phyloP scores from a whole-genome alignment of 129 eudicot species.

The Helianthus tuberosus region DNA sequence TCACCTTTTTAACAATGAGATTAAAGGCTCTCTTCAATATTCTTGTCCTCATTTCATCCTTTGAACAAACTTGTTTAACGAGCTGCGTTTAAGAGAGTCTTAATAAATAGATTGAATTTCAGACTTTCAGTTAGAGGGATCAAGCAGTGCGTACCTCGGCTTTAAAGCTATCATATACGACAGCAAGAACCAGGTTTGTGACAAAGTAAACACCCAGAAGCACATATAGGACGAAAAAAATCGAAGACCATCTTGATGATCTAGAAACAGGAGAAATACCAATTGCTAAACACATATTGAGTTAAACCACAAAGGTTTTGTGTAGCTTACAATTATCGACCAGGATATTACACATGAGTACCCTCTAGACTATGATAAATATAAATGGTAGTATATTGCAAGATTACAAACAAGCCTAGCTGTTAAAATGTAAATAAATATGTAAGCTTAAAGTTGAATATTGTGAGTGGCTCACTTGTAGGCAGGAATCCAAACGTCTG shows the following conservation, averaged over 20 bases:
- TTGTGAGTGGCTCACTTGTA: constrained; percentile 66
- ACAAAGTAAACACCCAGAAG: constrained; percentile 96
- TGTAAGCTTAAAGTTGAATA: not conserved
- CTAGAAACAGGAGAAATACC: constrained; percentile 36
- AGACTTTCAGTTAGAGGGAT: not conserved
- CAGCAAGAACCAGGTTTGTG: constrained; percentile 97
- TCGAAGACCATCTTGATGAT: constrained; percentile 80
- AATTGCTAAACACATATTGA: not conserved
- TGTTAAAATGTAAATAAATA: not conserved
- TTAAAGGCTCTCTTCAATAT: constrained; percentile 78
- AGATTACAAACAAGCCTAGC: not conserved
- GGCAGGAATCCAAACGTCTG: constrained; percentile 99
- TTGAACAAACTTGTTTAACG: constrained; percentile 70
- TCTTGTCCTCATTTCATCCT: constrained; percentile 70
- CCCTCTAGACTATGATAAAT: constrained; percentile 1
- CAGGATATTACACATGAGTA: not conserved
- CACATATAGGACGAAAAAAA: constrained; percentile 82
- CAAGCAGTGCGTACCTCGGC: constrained; percentile 50
- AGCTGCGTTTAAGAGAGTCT: constrained; percentile 50
- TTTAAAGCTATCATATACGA: constrained; percentile 95
- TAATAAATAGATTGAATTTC: not conserved
- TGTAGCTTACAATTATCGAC: not conserved
- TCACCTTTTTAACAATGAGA: constrained; percentile 62
- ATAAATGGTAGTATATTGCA: too few relatives aligned
- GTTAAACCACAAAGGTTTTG: not conserved